A percentile compares a stretch with the other conserved stretches of the same genome.
These are phyloP conservation scores for Wickerhamiella bombiphila DNA, from an alignment of 805 yeast species.

Conservation along the genomic window DNA sequence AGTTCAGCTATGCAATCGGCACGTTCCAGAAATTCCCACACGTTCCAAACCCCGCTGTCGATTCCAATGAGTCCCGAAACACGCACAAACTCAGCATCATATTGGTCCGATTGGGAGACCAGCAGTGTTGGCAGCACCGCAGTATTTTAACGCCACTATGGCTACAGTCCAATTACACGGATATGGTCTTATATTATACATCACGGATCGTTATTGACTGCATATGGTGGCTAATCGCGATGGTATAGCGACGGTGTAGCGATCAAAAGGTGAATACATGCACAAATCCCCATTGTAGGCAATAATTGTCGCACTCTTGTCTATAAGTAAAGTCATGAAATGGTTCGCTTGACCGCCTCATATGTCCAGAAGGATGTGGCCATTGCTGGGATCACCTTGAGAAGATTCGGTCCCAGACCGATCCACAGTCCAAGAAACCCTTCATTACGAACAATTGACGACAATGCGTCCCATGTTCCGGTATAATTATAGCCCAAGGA, in stretches of 20 bases:
- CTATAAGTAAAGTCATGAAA: too few relatives aligned
- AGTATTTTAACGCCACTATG: not conserved
- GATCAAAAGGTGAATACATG: too few relatives aligned
- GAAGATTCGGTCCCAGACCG: constrained; percentile 51
- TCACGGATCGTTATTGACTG: too few relatives aligned
- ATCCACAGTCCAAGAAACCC: constrained; percentile 68
- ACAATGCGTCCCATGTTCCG: constrained; percentile 62
- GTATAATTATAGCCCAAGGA: constrained; percentile 71
- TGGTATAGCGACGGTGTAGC: too few relatives aligned
- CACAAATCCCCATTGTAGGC: too few relatives aligned
- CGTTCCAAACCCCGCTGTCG: too few relatives aligned
- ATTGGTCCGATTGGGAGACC: not conserved
- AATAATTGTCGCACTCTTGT: too few relatives aligned
- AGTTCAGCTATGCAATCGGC: not conserved
- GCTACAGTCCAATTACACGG: not conserved
- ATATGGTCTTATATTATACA: too few relatives aligned
- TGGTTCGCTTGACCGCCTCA: constrained; percentile 56
- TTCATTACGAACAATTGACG: constrained; percentile 53
- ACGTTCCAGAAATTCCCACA: too few relatives aligned
- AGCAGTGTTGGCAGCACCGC: not conserved
- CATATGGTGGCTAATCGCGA: too few relatives aligned
- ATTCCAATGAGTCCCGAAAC: too few relatives aligned
- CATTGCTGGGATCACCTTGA: constrained; percentile 89
- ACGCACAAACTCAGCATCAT: too few relatives aligned
- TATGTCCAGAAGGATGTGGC: constrained; percentile 90